Percentiles rank a stretch among this genome's conserved stretches.
Conservation (phyloP, 2,329 filamentous ascomycete species). For the Anthostomella pinea region DNA sequence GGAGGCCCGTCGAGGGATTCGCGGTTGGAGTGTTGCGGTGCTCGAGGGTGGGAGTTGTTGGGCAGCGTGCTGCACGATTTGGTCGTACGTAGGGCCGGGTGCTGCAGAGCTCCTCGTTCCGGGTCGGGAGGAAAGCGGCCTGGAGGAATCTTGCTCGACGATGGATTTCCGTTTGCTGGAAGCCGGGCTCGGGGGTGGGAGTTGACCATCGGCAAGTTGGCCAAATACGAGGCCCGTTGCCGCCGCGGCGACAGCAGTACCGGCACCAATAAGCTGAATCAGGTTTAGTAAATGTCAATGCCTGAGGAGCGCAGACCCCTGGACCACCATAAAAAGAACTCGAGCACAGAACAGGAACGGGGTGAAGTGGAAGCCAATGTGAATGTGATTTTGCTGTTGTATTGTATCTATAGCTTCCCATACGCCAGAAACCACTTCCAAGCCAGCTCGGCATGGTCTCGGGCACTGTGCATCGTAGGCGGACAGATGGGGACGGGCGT, state of each 20-base stretch:
- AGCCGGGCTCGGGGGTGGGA: slow-evolving; percentile 29
- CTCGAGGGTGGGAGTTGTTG: slow-evolving; percentile 18
- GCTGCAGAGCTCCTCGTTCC: slow-evolving; percentile 40
- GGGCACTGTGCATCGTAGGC: slow-evolving; percentile 1
- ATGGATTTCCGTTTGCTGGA: slow-evolving; percentile 32
- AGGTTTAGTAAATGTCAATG: slow-evolving; percentile 19
- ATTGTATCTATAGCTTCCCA: no score
- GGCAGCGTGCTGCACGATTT: slow-evolving; percentile 35
- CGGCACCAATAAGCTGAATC: slow-evolving; percentile 57
- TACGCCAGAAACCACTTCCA: no score
- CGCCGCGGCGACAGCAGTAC: slow-evolving; percentile 60
- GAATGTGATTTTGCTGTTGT: no score
- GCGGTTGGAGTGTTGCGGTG: slow-evolving; percentile 23
- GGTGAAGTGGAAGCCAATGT: not conserved
- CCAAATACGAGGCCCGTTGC: slow-evolving; percentile 58
- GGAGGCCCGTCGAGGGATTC: slow-evolving; percentile 26
- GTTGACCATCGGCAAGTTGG: slow-evolving; percentile 44
- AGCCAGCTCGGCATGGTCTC: no score
- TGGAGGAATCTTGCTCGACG: slow-evolving; percentile 35
- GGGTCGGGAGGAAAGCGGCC: slow-evolving; percentile 38
- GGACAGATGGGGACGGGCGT: slow-evolving; percentile 9
- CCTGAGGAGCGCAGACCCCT: slow-evolving; percentile 2
- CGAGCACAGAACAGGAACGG: no score
- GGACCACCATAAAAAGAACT: no score
- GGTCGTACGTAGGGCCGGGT: slow-evolving; percentile 30